Base-by-base conservation (phyloP, 2,329 filamentous ascomycete genomes). In the Helotiales sp. region DNA sequence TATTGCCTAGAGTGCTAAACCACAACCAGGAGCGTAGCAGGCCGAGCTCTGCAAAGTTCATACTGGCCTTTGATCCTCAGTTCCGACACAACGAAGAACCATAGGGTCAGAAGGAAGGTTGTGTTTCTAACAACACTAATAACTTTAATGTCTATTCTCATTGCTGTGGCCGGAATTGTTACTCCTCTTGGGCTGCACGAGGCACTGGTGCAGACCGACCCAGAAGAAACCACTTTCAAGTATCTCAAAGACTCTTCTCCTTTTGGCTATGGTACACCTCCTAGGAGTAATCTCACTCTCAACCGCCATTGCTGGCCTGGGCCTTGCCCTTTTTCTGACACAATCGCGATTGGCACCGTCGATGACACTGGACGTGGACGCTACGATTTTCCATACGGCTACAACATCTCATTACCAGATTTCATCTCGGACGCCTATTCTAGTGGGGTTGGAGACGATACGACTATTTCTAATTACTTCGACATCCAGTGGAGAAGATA, bases 161-260 rank as follows among this genome's bases (percentile, higher is more conserved):
- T 75, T 3, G 70, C 74, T 0, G 57, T 79, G 13, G 72, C 78
- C 1, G 73, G 76, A n/a, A 69, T 80, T 5, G 67, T 79, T 2
- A 79, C 77, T 0, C 78, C 78, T 0, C 66, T 80, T 4, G 78
- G 78, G 2, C 67, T 81, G 0, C 75, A 75, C 47, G 73, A 79
- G n/a, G 64, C 68, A 4, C 61, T 78, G 31, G 67, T 67, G 1
- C 66, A 66, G 1, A 52, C 53, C 0, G 56, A 66, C 2, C 58
- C 63, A 9, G 54, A 62, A 1, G 24, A 59, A 0, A 47, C 64
- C 0, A 29, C 64, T 7, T 79, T 80, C 56, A 27, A 67, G 19
- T 79, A 79, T 53, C 56, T 71, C 3, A 48, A 58, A 9, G 77
- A 79, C 48, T 51, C 55, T 0, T 72, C 74, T 5, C 63, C 74